Percentiles rank a stretch among this genome's conserved stretches.
Evolutionary conservation across 2,329 filamentous ascomycete species (phyloP).

Genomic region (Rutstroemia sp.): DNA sequence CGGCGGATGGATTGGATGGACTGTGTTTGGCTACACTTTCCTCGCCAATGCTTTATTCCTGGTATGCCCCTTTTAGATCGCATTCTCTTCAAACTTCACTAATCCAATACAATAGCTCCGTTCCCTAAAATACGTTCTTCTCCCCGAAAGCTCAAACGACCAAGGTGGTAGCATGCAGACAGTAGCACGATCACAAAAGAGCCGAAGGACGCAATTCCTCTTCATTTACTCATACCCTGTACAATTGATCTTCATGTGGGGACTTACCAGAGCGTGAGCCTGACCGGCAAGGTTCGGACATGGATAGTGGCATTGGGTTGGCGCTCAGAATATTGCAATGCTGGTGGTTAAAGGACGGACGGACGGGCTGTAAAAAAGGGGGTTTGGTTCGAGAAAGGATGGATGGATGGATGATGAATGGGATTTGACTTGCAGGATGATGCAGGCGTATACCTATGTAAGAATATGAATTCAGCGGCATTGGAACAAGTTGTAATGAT

Average conservation of each 20-base stretch:
- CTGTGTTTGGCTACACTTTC: conserved; percentile 85
- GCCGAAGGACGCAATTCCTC: conserved; percentile 82
- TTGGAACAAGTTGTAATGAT: too few relatives aligned
- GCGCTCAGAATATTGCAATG: background rate
- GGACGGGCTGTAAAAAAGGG: background rate
- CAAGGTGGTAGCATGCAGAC: conserved; percentile 54
- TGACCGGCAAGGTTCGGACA: background rate
- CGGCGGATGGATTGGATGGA: conserved; percentile 83
- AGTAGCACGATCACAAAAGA: conserved; percentile 78
- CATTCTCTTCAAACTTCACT: background rate
- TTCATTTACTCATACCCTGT: conserved; percentile 93
- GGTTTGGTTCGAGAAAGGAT: background rate
- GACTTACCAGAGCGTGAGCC: conserved; percentile 40
- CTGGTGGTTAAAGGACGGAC: background rate
- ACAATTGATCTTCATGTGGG: conserved; percentile 93
- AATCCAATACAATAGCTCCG: conserved; percentile 56
- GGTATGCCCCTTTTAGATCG: conserved; percentile 43
- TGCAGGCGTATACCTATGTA: background rate
- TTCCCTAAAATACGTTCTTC: conserved; percentile 88
- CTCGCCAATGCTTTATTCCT: conserved; percentile 91
- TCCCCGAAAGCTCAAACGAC: conserved; percentile 71
- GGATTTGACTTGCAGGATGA: background rate
- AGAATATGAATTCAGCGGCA: background rate
- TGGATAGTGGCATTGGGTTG: background rate
- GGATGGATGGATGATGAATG: background rate